Base-by-base conservation (phyloP, 768 basidiomycete species). In the Polyporus arcularius region DNA sequence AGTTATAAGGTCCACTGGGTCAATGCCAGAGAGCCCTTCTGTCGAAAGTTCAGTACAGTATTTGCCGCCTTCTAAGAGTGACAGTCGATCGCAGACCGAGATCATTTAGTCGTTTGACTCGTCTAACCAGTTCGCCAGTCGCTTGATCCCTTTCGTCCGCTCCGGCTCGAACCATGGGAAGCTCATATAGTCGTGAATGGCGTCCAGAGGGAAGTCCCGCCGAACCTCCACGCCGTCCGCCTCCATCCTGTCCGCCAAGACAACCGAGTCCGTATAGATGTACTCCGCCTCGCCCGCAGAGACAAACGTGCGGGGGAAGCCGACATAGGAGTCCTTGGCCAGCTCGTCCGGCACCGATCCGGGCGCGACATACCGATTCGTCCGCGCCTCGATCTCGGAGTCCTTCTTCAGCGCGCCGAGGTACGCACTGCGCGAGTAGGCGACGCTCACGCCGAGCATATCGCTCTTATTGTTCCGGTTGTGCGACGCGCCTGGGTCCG, bases 221-320 rank as follows among this genome's bases (percentile, higher is more conserved):
- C 68, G 68, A 15, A 60, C 58, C 9, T 46, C 38, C 11, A 49
- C 53, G 0, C 58, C 58, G 10, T 60, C 53, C 28, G 52, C 53
- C 39, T 49, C 54, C 58, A 60, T 39, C 45, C 58, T 39, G 21
- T 54, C 58, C 46, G 46, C 53, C 3, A 30, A 39, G 7, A 54
- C 58, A 11, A 28, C 30, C 45, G 58, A 60, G 43, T 60, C 58
- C 52, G 53, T 53, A 5, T 53, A 30, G 38, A 60, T 53, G n/a
- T 53, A 53, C 66, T 78, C 72, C 46, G 69, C 68, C 45, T 63
- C 72, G 31, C 73, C 73, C 28, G 58, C 65, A 16, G 68, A 62
- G 51, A 79, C 65, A 65, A 68, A 70, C 21, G 71, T 74, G 59
- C 68, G 69, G 45, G 76, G 72, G 53, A 72, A 76, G 52, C 71